These are phyloP conservation scores for Cryptococcus floricola DNA, from an alignment of 1,284 basidiomycete species.

Conservation along the genomic window DNA sequence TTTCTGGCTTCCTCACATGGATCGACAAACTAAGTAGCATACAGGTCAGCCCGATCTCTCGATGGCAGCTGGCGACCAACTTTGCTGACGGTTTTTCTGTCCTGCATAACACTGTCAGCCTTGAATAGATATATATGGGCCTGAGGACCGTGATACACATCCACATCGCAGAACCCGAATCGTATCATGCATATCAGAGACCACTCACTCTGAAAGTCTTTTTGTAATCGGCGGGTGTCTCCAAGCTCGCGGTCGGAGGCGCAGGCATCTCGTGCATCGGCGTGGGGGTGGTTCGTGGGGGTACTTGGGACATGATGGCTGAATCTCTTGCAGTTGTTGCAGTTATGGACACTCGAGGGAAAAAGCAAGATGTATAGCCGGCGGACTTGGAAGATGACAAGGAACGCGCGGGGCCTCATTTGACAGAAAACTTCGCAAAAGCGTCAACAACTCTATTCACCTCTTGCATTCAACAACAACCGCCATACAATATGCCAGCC, in stretches of 20 bases:
- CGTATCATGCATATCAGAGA: neutral
- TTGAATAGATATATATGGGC: neutral
- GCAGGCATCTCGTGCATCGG: slow-evolving; percentile 29
- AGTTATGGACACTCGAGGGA: neutral
- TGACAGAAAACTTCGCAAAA: neutral
- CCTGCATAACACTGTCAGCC: slow-evolving; percentile 11
- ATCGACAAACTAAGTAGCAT: slow-evolving; percentile 38
- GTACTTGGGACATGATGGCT: slow-evolving; percentile 40
- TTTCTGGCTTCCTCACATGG: slow-evolving; percentile 46
- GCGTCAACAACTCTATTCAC: neutral
- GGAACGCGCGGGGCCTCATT: neutral
- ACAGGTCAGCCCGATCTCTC: neutral
- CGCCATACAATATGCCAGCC: slow-evolving; percentile 2
- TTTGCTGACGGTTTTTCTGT: slow-evolving; percentile 28
- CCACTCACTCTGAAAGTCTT: slow-evolving; percentile 37
- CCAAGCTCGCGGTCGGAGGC: slow-evolving; percentile 33
- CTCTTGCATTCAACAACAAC: neutral
- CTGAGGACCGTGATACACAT: too few species aligned
- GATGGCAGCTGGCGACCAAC: slow-evolving; percentile 17
- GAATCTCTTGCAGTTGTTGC: neutral
- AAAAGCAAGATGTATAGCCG: neutral
- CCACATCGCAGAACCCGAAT: neutral
- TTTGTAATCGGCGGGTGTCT: slow-evolving; percentile 45
- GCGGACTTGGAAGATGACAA: neutral
- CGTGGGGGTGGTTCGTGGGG: slow-evolving; percentile 38